These are phyloP conservation scores for Erythrobasidium hasegawianum DNA, from an alignment of 1,284 basidiomycete genomes.

Conservation along the genomic window DNA sequence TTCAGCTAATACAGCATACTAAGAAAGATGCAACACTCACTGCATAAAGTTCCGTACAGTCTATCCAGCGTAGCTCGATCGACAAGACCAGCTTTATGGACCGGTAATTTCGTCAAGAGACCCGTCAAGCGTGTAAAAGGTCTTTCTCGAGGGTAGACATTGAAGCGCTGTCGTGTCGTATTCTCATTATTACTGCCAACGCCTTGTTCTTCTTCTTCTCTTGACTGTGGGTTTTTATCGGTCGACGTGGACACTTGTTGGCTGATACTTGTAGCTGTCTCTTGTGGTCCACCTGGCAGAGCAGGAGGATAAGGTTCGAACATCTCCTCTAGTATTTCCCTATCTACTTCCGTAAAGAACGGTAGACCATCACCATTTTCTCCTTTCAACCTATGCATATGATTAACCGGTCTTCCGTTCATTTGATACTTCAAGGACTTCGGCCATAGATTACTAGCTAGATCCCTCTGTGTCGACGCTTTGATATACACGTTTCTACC, in stretches of 20 bases:
- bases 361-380: not conserved
- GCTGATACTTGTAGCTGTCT: too few relatives aligned
- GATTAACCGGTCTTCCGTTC: not conserved
- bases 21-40: too few relatives aligned
- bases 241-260: too few relatives aligned
- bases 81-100: not conserved
- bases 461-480: constrained; percentile 15
- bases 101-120: constrained; percentile 6
- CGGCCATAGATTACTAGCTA: constrained; percentile 9
- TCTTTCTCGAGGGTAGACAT: not conserved
- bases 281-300: too few relatives aligned
- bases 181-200: too few relatives aligned
- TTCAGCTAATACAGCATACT: too few relatives aligned
- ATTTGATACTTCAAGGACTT: not conserved
- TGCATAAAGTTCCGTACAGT: not conserved
- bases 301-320: not conserved
- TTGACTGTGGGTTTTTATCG: too few relatives aligned
- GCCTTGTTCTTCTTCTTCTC: not conserved
- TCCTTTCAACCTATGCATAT: not conserved
- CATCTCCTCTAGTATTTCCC: not conserved
- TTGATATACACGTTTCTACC: constrained; percentile 12
- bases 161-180: too few relatives aligned
- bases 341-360: not conserved
- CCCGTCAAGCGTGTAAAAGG: constrained; percentile 2
- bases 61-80: not conserved